phyloP scores from a whole-genome alignment of 345 rosid species.

The Salix purpurea region DNA sequence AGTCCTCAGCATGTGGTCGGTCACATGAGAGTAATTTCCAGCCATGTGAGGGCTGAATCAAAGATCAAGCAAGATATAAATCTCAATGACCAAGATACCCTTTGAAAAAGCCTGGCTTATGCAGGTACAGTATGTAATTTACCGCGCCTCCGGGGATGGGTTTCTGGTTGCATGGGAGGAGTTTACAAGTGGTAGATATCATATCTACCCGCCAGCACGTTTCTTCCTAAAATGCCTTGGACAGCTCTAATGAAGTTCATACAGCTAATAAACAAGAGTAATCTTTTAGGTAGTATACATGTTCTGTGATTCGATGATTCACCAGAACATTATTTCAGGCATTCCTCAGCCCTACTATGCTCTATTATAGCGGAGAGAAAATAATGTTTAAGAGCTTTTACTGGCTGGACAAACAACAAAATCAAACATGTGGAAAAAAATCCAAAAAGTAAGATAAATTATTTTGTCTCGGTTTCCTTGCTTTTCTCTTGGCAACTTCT shows the following conservation, averaged over 20 bases:
- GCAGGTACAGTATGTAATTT: conserved; percentile 1
- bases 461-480: not conserved
- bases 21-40: conserved; percentile 38
- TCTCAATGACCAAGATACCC: conserved; percentile 23
- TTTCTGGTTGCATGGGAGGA: conserved; percentile 1
- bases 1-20: conserved; percentile 44
- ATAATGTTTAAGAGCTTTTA: conserved; percentile 19
- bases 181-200: conserved; percentile 21
- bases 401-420: conserved; percentile 16
- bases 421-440: conserved; percentile 26
- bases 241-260: conserved; percentile 32
- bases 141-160: not conserved
- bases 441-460: not conserved
- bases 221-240: conserved; percentile 31
- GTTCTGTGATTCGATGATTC: conserved; percentile 20
- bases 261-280: conserved; percentile 31
- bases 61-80: not conserved
- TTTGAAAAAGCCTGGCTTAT: not conserved
- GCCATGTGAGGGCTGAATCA: conserved; percentile 49
- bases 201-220: conserved; percentile 1
- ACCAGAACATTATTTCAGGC: conserved; percentile 14
- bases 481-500: not conserved
- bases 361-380: conserved; percentile 33
- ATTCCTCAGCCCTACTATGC: conserved; percentile 11
- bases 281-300: not conserved